Conservation (phyloP, 306 rosid genomes). For the Cucumis cinereus region DNA sequence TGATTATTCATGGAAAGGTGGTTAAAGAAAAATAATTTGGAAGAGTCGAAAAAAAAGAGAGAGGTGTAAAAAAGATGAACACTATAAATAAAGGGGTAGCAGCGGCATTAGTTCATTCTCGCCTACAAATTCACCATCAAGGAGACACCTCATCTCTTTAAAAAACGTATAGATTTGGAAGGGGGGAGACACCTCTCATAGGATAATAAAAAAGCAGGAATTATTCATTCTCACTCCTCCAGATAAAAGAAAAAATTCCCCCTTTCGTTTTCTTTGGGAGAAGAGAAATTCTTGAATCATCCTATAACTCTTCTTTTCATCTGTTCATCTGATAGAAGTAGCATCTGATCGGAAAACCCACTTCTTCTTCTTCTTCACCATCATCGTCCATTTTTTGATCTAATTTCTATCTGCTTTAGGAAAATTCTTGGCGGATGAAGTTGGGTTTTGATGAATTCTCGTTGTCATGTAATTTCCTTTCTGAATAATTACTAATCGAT, state of each 20-base stretch:
- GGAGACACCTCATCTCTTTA: conserved; percentile 44
- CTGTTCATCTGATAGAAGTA: neutral
- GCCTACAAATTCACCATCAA: conserved; percentile 14
- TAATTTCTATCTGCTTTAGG: neutral
- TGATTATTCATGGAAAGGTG: no score
- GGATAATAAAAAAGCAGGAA: conserved; percentile 14
- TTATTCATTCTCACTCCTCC: conserved; percentile 22
- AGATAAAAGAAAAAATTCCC: conserved; percentile 5
- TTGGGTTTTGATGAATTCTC: conserved; percentile 38
- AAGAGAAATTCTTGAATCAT: conserved; percentile 6
- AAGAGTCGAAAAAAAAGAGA: neutral
- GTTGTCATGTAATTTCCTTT: conserved; percentile 55
- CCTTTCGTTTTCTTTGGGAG: conserved; percentile 1
- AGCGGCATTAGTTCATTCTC: neutral
- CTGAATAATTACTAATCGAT: conserved; percentile 33
- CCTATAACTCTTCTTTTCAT: neutral
- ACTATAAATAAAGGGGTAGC: neutral
- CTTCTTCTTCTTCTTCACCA: conserved; percentile 3
- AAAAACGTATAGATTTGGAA: conserved; percentile 18
- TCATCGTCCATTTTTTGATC: conserved; percentile 27
- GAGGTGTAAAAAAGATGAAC: neutral
- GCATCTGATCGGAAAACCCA: conserved; percentile 31
- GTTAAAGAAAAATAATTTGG: neutral
- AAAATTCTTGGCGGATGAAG: conserved; percentile 38
- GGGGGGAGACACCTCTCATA: conserved; percentile 16